These are phyloP conservation scores for Anthostomella pinea DNA, from an alignment of 2,329 filamentous ascomycete genomes.

Conservation along the genomic window DNA sequence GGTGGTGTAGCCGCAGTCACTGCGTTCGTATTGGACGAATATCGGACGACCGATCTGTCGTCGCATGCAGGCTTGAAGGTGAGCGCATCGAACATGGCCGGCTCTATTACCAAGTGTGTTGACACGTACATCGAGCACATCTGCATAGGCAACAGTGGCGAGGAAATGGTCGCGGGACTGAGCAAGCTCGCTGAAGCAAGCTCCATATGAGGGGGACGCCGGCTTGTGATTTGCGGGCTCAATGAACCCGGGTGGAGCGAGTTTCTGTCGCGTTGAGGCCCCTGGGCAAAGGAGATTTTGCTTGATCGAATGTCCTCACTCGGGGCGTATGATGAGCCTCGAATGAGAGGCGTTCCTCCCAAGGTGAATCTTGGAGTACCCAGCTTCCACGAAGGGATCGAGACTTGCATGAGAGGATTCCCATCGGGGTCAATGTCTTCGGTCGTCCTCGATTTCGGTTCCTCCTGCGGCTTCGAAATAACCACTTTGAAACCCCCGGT, in stretches of 20 bases:
- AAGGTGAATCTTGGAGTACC: constrained; percentile 79
- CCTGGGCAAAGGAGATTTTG: constrained; percentile 47
- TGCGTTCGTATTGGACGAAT: constrained; percentile 65
- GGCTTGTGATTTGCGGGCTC: constrained; percentile 36
- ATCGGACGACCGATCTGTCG: constrained; percentile 77
- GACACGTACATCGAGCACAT: constrained; percentile 48
- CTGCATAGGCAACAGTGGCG: constrained; percentile 39
- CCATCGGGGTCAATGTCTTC: constrained; percentile 49
- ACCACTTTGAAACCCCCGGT: constrained; percentile 74
- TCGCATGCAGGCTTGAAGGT: constrained; percentile 77
- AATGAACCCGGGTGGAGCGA: constrained; percentile 29
- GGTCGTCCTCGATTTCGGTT: constrained; percentile 59
- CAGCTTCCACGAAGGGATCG: constrained; percentile 80
- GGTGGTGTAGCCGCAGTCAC: constrained; percentile 89
- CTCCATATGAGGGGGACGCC: constrained; percentile 36
- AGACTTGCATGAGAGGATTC: constrained; percentile 63
- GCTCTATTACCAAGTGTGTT: constrained; percentile 55
- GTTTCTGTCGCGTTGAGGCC: constrained; percentile 34
- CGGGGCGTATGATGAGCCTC: constrained; percentile 76
- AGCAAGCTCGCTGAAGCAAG: constrained; percentile 25
- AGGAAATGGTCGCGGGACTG: constrained; percentile 30
- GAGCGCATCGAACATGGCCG: constrained; percentile 78
- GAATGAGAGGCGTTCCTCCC: constrained; percentile 71
- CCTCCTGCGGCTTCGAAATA: constrained; percentile 68
- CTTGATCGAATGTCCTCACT: constrained; percentile 70